These are phyloP conservation scores for Calycina marina DNA, from an alignment of 2,329 filamentous ascomycete genomes.

Conservation along the genomic window DNA sequence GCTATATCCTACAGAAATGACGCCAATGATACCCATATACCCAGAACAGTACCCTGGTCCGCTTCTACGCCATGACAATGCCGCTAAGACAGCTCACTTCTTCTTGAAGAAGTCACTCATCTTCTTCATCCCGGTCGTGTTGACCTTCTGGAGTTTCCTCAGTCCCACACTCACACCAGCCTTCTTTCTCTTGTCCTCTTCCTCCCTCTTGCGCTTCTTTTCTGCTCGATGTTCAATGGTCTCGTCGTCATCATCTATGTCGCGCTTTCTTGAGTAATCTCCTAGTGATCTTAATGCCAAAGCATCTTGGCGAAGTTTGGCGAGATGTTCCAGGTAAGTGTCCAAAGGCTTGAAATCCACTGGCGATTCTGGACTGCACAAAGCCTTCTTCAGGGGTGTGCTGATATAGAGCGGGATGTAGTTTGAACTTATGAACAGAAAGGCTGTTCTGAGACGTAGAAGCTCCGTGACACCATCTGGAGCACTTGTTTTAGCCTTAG, in stretches of 20 bases:
- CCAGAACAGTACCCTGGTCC: no score
- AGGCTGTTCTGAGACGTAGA: constrained; percentile 32
- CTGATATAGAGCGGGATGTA: constrained; percentile 29
- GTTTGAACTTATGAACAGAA: constrained; percentile 33
- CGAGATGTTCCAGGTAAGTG: constrained; percentile 51
- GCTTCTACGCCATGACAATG: no score
- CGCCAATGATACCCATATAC: constrained; percentile 4
- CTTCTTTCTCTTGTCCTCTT: constrained; percentile 79
- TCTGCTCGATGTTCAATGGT: constrained; percentile 47
- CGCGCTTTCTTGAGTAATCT: constrained; percentile 59
- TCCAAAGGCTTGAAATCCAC: constrained; percentile 59
- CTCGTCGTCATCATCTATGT: constrained; percentile 40
- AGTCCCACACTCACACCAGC: constrained; percentile 59
- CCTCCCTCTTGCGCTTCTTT: constrained; percentile 75
- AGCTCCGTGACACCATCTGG: constrained; percentile 27
- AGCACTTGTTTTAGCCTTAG: constrained; percentile 7
- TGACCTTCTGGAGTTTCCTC: constrained; percentile 73
- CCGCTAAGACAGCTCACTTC: constrained; percentile 21
- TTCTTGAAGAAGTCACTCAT: constrained; percentile 89
- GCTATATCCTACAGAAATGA: constrained; percentile 6
- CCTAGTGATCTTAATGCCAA: constrained; percentile 49
- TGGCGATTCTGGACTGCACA: constrained; percentile 22
- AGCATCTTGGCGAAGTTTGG: constrained; percentile 56
- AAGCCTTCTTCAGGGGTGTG: constrained; percentile 23
- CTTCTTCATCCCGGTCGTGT: constrained; percentile 91